These are phyloP conservation scores for Endoconidiophora laricicola DNA, from an alignment of 2,329 filamentous ascomycete species.

Conservation along the genomic window DNA sequence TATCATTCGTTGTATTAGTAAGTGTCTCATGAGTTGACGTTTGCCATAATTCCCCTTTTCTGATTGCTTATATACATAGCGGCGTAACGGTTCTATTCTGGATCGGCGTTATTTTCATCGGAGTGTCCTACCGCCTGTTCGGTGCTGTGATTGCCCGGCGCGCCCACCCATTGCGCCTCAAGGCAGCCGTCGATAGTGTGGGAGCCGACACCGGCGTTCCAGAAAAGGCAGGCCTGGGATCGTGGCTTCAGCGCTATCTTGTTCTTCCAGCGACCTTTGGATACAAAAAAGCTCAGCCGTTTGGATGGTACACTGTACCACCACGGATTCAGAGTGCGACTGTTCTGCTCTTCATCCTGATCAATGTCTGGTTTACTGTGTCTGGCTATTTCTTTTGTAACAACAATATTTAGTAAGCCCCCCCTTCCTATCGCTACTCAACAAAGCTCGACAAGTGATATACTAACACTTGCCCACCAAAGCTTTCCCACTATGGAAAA, in stretches of 20 bases:
- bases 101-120: constrained; percentile 23
- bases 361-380: constrained; percentile 24
- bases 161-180: neutral
- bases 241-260: constrained; percentile 22
- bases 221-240: constrained; percentile 9
- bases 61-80: neutral
- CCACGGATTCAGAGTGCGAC: constrained; percentile 27
- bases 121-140: constrained; percentile 19
- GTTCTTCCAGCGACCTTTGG: constrained; percentile 28
- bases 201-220: neutral
- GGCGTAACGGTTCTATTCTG: constrained; percentile 21
- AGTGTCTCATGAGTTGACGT: neutral
- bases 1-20: neutral
- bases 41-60: neutral
- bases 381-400: constrained; percentile 23
- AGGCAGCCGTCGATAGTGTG: neutral
- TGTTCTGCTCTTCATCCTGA: constrained; percentile 21
- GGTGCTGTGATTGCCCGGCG: neutral
- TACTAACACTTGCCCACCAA: constrained; percentile 3
- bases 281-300: constrained; percentile 25
- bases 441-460: neutral
- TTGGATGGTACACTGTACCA: constrained; percentile 29
- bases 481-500: constrained; percentile 22
- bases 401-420: constrained; percentile 25
- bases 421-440: neutral